Percentiles rank a stretch among this genome's conserved stretches.
Conservation (phyloP, 495 filamentous ascomycete species). For the Tetracladium setigerum region DNA sequence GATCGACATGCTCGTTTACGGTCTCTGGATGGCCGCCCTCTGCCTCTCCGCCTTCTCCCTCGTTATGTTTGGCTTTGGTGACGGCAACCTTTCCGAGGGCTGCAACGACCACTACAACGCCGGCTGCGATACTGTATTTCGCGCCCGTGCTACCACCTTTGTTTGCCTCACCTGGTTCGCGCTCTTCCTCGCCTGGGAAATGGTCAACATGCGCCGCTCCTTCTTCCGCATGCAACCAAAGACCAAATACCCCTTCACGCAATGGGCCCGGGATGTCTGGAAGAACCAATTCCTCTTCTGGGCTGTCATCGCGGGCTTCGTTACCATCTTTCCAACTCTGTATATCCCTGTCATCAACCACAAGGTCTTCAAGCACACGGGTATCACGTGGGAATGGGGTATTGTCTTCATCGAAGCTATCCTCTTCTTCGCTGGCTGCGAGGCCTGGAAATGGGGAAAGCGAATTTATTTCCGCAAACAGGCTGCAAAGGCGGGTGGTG, state of each 20-base stretch:
- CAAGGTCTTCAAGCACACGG: conserved; percentile 61
- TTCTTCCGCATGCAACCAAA: conserved; percentile 62
- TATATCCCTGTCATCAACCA: conserved; percentile 67
- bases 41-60: conserved; percentile 58
- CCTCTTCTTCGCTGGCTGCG: conserved; percentile 57
- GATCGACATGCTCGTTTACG: conserved; percentile 62
- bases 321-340: conserved; percentile 62
- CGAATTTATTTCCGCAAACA: conserved; percentile 31
- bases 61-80: conserved; percentile 58
- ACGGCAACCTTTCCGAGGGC: conserved; percentile 51
- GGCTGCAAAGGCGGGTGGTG: neutral
- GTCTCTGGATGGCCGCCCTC: conserved; percentile 61
- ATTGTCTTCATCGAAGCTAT: conserved; percentile 51
- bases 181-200: conserved; percentile 68
- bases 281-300: conserved; percentile 67
- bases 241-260: conserved; percentile 41
- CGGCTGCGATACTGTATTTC: conserved; percentile 59
- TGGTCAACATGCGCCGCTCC: conserved; percentile 57
- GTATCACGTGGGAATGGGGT: conserved; percentile 67
- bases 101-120: conserved; percentile 54
- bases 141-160: conserved; percentile 63
- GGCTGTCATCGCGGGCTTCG: conserved; percentile 57
- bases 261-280: conserved; percentile 58
- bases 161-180: conserved; percentile 69
- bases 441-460: conserved; percentile 63